phyloP scores from a whole-genome alignment of 192 early-diverging fungal species.

The Diversispora epigaea region DNA sequence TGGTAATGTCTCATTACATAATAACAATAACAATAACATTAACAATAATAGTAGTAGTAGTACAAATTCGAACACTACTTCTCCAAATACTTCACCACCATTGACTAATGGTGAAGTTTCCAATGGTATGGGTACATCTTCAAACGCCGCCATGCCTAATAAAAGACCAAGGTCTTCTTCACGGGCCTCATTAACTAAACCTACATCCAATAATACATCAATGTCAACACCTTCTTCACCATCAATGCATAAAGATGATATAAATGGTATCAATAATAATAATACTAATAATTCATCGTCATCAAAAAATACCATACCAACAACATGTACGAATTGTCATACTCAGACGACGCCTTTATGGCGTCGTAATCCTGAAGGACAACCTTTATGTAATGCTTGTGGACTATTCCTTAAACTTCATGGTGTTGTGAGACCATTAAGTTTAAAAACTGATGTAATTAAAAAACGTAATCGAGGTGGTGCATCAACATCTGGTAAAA shows the following conservation, averaged over 20 bases:
- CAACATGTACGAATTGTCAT: conserved; percentile 79
- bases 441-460: conserved; percentile 87
- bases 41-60: background rate
- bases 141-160: background rate
- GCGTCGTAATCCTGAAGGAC: conserved; percentile 87
- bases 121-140: background rate
- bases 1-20: background rate
- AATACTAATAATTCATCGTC: too few relatives aligned
- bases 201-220: conserved; percentile 25
- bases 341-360: conserved; percentile 94
- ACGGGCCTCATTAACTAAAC: conserved; percentile 8
- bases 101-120: background rate
- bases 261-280: conserved; percentile 33
- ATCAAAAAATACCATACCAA: conserved; percentile 40
- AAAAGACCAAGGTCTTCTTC: conserved; percentile 33
- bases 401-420: conserved; percentile 96
- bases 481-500: conserved; percentile 9
- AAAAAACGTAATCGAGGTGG: conserved; percentile 80
- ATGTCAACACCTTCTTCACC: conserved; percentile 30
- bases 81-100: background rate
- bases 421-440: conserved; percentile 80
- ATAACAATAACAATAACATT: background rate
- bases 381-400: conserved; percentile 95
- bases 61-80: background rate
- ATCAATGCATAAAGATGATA: conserved; percentile 24